Base-by-base conservation (phyloP, 1,284 basidiomycete species). In the Golubevia pallescens region DNA sequence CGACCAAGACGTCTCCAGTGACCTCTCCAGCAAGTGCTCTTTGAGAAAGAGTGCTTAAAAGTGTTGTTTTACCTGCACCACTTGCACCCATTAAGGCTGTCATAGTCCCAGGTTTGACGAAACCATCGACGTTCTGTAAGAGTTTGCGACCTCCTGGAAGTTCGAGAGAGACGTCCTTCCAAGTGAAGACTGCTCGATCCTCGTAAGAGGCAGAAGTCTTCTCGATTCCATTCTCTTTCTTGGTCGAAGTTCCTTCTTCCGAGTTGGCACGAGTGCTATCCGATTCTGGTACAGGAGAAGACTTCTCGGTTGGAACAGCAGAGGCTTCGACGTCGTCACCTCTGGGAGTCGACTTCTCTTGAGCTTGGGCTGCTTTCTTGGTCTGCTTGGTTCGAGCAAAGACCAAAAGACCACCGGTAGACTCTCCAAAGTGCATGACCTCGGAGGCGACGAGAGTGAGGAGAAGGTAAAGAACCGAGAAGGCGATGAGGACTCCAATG, bases 71-170 rank as follows among this genome's bases (percentile, higher is more conserved):
- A 1, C 69, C 68, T 1, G 69, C 67, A 10, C 67, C 67, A 14
- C 58, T 61, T 1, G 66, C 62, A 23, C 69, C 67, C 65, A 69
- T 67, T 19, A 69, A 60, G 1, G 70, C 68, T 1, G 68, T 70
- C 55, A 72, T 56, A 7, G 19, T 28, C 7, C 70, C 70, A 20
- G 70, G 70, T 38, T 56, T 48, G 21, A 67, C 68, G 34, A 48
- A 72, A 10, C 70, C 70, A 42, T 62, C 60, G 24, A 72, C 64
- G 21, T 72, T 55, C 24, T 72, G 70, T 28, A 72, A 62, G 14
- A 72, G 67, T 58, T 71, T 67, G 10, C 70, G 62, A 7, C 70
- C 70, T 4, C 13, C 13, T 6, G 52, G 53, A 16, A 71, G 61
- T 34, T 57, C 20, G 10, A 71, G 62, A 38, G 66, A 63, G 51